Percentiles rank a stretch among this genome's conserved stretches.
phyloP scores from a whole-genome alignment of 345 rosid species.

The Lepidium didymum region DNA sequence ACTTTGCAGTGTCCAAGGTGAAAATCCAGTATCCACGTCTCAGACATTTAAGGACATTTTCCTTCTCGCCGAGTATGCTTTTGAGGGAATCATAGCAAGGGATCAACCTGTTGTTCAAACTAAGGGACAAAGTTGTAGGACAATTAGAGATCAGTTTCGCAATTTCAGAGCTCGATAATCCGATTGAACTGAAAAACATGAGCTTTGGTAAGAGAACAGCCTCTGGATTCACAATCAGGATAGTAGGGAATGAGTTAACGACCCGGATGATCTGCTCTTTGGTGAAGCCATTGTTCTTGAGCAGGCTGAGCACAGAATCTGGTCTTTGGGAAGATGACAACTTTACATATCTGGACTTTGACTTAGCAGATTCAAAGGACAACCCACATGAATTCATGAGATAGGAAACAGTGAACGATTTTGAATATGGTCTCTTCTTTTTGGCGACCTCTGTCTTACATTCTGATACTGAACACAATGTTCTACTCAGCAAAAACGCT shows the following conservation, averaged over 20 bases:
- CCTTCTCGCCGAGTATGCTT: constrained; percentile 3
- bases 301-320: constrained; percentile 19
- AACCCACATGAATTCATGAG: constrained; percentile 26
- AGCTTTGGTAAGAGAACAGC: constrained; percentile 29
- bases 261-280: constrained; percentile 20
- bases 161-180: constrained; percentile 5
- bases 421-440: background rate
- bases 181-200: constrained; percentile 22
- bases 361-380: constrained; percentile 28
- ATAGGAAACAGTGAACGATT: constrained; percentile 5
- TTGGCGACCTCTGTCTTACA: background rate
- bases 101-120: constrained; percentile 17
- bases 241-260: constrained; percentile 4
- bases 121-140: constrained; percentile 14
- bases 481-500: background rate
- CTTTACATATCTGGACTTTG: constrained; percentile 4
- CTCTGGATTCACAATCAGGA: constrained; percentile 16
- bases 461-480: constrained; percentile 1
- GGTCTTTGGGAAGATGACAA: constrained; percentile 19
- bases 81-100: constrained; percentile 26
- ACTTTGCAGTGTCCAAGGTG: background rate
- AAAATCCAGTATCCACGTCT: constrained; percentile 16
- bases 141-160: background rate
- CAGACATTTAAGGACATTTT: background rate
- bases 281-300: constrained; percentile 29